A percentile compares a stretch with the other conserved stretches of the same genome.
These are phyloP conservation scores for Peronospora belbahrii DNA, from an alignment of 352 stramenopile genomes.

Conservation along the genomic window DNA sequence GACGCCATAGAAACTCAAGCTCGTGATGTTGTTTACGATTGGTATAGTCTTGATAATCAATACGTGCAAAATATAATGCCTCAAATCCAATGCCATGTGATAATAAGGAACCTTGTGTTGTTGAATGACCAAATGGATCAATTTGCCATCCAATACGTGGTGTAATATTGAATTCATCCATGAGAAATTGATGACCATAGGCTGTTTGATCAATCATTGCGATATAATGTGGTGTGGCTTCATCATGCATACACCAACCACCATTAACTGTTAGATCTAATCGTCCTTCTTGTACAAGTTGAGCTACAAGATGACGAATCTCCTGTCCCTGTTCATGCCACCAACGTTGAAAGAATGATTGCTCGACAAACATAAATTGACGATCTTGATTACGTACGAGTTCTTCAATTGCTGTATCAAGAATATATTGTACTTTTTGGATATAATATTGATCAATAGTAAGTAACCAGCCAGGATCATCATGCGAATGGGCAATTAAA, in stretches of 20 bases:
- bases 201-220: conserved; percentile 98
- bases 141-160: conserved; percentile 97
- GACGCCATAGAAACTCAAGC: conserved; percentile 94
- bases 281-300: conserved; percentile 87
- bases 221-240: conserved; percentile 93
- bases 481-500: conserved; percentile 94
- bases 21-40: conserved; percentile 80
- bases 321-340: conserved; percentile 85
- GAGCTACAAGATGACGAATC: conserved; percentile 66
- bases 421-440: conserved; percentile 90
- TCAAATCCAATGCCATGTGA: conserved; percentile 91
- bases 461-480: conserved; percentile 93
- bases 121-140: conserved; percentile 93
- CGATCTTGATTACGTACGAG: conserved; percentile 85
- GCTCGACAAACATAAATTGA: conserved; percentile 94
- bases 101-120: conserved; percentile 90
- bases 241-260: conserved; percentile 98
- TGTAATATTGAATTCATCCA: conserved; percentile 88
- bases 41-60: conserved; percentile 95
- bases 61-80: conserved; percentile 95
- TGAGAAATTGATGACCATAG: conserved; percentile 92
- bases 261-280: conserved; percentile 92
- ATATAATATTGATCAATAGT: conserved; percentile 97
- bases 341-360: conserved; percentile 95
- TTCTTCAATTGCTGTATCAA: conserved; percentile 88